Conservation (phyloP, 176 grass and related monocot genomes). For the Luzula sylvatica region DNA sequence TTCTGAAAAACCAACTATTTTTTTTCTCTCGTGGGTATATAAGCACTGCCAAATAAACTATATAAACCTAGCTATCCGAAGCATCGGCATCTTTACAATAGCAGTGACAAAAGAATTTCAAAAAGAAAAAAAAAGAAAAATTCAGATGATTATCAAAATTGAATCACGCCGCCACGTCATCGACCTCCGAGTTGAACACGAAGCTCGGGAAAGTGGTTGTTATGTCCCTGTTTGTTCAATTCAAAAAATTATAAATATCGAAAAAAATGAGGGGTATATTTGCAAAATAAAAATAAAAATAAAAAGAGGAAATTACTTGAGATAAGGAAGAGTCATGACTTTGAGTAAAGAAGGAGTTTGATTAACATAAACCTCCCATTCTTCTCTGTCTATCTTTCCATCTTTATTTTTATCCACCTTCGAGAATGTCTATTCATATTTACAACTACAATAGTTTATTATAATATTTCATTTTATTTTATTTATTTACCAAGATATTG, state of each 20-base stretch:
- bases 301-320: slow-evolving; percentile 50
- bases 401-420: slow-evolving; percentile 85
- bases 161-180: slow-evolving; percentile 58
- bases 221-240: slow-evolving; percentile 65
- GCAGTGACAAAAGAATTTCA: too few relatives aligned
- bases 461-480: slow-evolving; percentile 13
- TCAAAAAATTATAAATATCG: too few relatives aligned
- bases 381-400: slow-evolving; percentile 86
- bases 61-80: too few relatives aligned
- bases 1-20: too few relatives aligned
- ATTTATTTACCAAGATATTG: neutral
- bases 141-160: too few relatives aligned
- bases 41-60: too few relatives aligned
- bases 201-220: slow-evolving; percentile 98
- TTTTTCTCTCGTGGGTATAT: too few relatives aligned
- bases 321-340: slow-evolving; percentile 97
- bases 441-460: slow-evolving; percentile 21
- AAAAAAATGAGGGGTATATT: neutral
- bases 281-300: too few relatives aligned
- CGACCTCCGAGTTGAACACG: slow-evolving; percentile 84
- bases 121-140: neutral
- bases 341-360: slow-evolving; percentile 86
- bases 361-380: slow-evolving; percentile 86
- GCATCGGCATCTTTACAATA: too few relatives aligned
- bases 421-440: slow-evolving; percentile 72